These are phyloP conservation scores for Chrysanthemum lavandulifolium DNA, from an alignment of 129 eudicot genomes.

Conservation along the genomic window DNA sequence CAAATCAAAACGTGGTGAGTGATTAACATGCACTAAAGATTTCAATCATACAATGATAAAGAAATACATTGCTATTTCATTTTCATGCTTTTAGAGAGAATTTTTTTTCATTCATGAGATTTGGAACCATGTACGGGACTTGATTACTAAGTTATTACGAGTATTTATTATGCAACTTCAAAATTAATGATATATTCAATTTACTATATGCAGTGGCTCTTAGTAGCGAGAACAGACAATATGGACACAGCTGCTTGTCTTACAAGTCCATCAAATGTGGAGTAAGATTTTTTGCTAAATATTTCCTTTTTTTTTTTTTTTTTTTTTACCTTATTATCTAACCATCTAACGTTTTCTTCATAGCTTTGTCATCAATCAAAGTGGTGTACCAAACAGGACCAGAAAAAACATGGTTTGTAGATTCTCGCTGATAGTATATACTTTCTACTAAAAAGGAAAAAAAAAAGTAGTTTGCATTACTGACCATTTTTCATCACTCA, in stretches of 20 bases:
- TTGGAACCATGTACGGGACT: background rate
- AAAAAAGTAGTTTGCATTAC: background rate
- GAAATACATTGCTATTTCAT: background rate
- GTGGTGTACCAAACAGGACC: slow-evolving; percentile 31
- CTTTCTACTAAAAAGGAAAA: background rate
- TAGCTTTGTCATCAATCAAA: slow-evolving; percentile 34
- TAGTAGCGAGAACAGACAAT: slow-evolving; percentile 32
- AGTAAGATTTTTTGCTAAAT: background rate
- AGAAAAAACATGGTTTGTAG: slow-evolving; percentile 31
- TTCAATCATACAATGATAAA: background rate
- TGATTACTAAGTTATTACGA: background rate
- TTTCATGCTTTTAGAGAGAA: background rate
- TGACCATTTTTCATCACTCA: slow-evolving; percentile 4
- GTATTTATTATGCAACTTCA: background rate
- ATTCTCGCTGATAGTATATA: background rate
- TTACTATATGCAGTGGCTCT: slow-evolving; percentile 33
- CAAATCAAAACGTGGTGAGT: slow-evolving; percentile 37
- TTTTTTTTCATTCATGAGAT: background rate
- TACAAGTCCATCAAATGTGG: slow-evolving; percentile 28
- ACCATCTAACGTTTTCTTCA: background rate
- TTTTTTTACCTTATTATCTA: background rate
- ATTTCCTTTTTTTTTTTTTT: background rate
- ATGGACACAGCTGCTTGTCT: slow-evolving; percentile 39
- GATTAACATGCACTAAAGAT: slow-evolving; percentile 6
- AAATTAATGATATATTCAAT: background rate